Base-by-base conservation (phyloP, 2,329 filamentous ascomycete genomes). In the Monosporascus sp. region DNA sequence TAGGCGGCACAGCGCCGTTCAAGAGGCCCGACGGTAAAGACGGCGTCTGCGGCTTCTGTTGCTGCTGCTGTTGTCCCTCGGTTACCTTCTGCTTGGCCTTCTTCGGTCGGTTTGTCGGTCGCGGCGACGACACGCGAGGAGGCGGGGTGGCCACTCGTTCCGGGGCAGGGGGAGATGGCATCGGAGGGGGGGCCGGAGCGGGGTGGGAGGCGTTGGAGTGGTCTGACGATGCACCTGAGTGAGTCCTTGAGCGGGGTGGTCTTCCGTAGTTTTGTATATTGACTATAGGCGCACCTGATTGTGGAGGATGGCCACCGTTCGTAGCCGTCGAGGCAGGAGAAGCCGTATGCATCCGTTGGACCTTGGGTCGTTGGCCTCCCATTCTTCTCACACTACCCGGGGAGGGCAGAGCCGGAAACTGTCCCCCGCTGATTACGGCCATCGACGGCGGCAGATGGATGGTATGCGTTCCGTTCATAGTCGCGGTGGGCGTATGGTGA, bases 1-100 rank as follows among this genome's bases (percentile, higher is more conserved):
- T 97, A 1, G 94, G 93, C 7, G 94, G 94, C 1, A 97, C 90
- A 1, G 85, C 85, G 51, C 86, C 87, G 60, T 93, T 90, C 27
- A 96, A 80, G 63, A 89, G 78, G 31, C 82, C 85, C 4, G 85
- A 77, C 25, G 81, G 80, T 55, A 87, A 65, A 14, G 67, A 70
- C 1, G 76, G 68, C 14, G 43, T 45, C 25, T 27, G 43, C 43
- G 49, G 72, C 68, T n/a, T 69, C 17, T 25, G 17, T 22, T 39
- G 65, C 54, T 73, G 70, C 45, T 45, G 43, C 72, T 72, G 20
- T 75, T 73, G 31, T 67, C 65, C 27, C 67, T 70, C 22, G 8
- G 6, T 15, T n/a, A 7, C 20, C 25, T 45, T 45, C 62, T 82
- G 85, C 68, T 83, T 83, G 46, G 58, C 72, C 68, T 80, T 84